phyloP scores from a whole-genome alignment of 768 basidiomycete genomes.

The Pleurotus pulmonarius region DNA sequence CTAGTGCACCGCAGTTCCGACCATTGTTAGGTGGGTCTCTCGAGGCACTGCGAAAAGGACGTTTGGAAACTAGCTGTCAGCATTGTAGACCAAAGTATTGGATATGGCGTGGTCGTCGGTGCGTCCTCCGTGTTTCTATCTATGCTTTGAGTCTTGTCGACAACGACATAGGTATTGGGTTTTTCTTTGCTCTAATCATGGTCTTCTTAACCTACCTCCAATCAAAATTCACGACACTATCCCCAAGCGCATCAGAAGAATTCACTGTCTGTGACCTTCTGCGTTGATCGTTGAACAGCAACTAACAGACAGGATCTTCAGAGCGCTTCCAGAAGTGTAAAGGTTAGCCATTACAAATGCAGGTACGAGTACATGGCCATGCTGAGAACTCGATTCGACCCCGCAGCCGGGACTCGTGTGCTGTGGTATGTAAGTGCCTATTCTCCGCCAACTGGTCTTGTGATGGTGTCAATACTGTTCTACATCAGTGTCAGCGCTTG shows the following conservation, averaged over 20 bases:
- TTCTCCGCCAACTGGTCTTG: not conserved
- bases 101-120: conserved; percentile 49
- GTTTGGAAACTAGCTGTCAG: too few relatives aligned
- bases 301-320: conserved; percentile 6
- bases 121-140: conserved; percentile 5
- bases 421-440: conserved; percentile 38
- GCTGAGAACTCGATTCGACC: not conserved
- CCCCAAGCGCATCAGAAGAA: conserved; percentile 44
- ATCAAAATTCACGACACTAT: conserved; percentile 41
- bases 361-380: too few relatives aligned
- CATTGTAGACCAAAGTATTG: conserved; percentile 36
- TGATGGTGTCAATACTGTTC: not conserved
- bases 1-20: too few relatives aligned
- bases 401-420: conserved; percentile 43
- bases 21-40: too few relatives aligned
- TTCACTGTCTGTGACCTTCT: conserved; percentile 31
- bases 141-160: not conserved
- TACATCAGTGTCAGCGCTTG: conserved; percentile 43
- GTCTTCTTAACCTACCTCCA: conserved; percentile 40
- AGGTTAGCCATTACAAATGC: conserved; percentile 20
- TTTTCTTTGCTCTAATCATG: conserved; percentile 48
- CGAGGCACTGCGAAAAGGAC: too few relatives aligned
- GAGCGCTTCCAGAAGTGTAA: conserved; percentile 44
- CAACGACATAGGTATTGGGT: conserved; percentile 36
- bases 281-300: not conserved